Base-by-base conservation (phyloP, 2,329 filamentous ascomycete species). In the Fusarium guadeloupense region DNA sequence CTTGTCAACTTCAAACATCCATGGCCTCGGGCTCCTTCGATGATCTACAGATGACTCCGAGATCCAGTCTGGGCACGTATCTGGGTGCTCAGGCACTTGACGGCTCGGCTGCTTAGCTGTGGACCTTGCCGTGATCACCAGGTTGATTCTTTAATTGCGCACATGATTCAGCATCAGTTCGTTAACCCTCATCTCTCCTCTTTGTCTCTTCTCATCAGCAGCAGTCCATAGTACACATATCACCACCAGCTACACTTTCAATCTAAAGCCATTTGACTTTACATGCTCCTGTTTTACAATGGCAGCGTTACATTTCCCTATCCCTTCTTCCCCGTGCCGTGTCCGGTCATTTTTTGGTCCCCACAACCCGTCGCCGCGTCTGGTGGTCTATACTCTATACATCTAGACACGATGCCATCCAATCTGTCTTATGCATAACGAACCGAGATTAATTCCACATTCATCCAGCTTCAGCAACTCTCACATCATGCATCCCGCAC, bases 331-430 rank as follows among this genome's bases (percentile, higher is more conserved):
- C 23, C 34, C 35, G 26, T 57, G 28, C 38, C 48, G 46, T 23
- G 28, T 35, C 31, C 55, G 25, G 30, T 38, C 33, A 38, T 50
- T 23, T 42, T 41, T 34, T 14, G 33, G 47, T 28, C 59, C 54
- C 55, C 61, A 62, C 46, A 43, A 57, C 30, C 54, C 47, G 45
- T 38, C 3, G 37, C 40, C 49, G 37, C 40, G 46, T 46, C 23
- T 59, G 16, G 42, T 55, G 51, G 41, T 34, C 66, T 68, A 69
- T 64, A 61, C 63, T 6, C n/a, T n/a, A n/a, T n/a, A 31, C 28
- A n/a, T 31, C 62, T 69, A 64, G 66, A 60, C 48, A 51, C 62
- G 42, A 54, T 49, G 44, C 52, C 38, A 50, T 57, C 20, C 43
- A 38, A 19, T 41, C 30, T 50, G 21, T 16, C 14, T 23, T 10